Conservation (phyloP, 352 stramenopile species). For the Phytophthora colocasiae region DNA sequence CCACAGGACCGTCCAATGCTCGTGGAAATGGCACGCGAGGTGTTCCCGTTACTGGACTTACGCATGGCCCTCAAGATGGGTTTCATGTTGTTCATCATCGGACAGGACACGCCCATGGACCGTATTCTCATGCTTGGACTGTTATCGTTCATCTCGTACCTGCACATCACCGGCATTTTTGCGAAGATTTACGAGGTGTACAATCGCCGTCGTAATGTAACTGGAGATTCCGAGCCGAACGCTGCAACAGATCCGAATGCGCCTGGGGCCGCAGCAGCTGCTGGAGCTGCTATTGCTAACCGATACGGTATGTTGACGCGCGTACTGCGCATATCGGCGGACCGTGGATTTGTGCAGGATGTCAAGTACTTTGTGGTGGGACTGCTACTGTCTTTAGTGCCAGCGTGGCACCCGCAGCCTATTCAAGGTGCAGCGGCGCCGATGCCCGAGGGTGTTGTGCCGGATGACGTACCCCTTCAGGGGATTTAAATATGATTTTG, state of each 20-base stretch:
- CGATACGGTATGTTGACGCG: constrained; percentile 47
- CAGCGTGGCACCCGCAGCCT: constrained; percentile 78
- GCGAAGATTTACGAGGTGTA: constrained; percentile 84
- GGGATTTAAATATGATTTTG: constrained; percentile 64
- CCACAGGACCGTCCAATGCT: constrained; percentile 34
- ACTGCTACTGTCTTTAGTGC: constrained; percentile 78
- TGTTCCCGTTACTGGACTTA: constrained; percentile 72
- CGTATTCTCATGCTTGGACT: constrained; percentile 77
- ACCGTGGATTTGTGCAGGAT: constrained; percentile 76
- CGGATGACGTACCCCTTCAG: constrained; percentile 74
- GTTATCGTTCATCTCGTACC: constrained; percentile 77
- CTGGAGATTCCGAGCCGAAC: constrained; percentile 26
- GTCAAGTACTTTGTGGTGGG: constrained; percentile 84
- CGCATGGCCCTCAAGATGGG: constrained; percentile 86
- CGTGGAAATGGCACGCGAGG: constrained; percentile 60
- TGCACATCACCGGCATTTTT: constrained; percentile 88
- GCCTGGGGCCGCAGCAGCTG: constrained; percentile 26
- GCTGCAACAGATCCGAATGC: constrained; percentile 23
- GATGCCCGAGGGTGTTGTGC: constrained; percentile 44
- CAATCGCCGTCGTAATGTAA: constrained; percentile 40
- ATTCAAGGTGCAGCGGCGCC: constrained; percentile 42
- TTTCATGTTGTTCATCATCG: constrained; percentile 91
- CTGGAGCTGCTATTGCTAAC: constrained; percentile 24
- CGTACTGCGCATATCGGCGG: constrained; percentile 73
- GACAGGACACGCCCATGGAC: constrained; percentile 81